Conservation (phyloP, 2,329 filamentous ascomycete species). For the Fusarium sp. region DNA sequence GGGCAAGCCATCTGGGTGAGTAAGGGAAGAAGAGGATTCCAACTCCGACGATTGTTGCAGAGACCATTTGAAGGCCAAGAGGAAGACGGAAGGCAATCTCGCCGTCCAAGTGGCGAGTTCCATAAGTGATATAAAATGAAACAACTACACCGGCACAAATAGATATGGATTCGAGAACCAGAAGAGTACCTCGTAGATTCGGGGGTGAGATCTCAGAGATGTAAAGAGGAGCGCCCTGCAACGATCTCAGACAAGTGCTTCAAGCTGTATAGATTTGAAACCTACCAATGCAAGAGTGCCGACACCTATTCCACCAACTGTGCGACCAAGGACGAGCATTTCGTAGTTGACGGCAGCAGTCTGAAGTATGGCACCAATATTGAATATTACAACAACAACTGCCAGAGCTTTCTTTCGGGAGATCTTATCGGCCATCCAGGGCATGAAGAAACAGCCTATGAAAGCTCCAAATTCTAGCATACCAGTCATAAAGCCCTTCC, state of each 20-base stretch:
- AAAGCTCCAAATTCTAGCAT: constrained; percentile 63
- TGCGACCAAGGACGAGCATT: constrained; percentile 35
- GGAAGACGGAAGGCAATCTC: constrained; percentile 45
- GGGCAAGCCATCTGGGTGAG: constrained; percentile 73
- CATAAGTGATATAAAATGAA: constrained; percentile 64
- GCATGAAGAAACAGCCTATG: constrained; percentile 47
- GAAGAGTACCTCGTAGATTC: constrained; percentile 55
- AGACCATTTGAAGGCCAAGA: constrained; percentile 59
- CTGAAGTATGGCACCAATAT: constrained; percentile 37
- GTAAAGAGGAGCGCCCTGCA: constrained; percentile 51
- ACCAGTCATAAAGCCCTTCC: constrained; percentile 48
- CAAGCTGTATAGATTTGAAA: constrained; percentile 23
- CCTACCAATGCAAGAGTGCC: constrained; percentile 53
- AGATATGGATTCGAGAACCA: constrained; percentile 57
- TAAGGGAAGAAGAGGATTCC: neutral
- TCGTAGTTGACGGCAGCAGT: constrained; percentile 30
- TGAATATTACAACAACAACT: constrained; percentile 37
- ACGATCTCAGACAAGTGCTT: neutral
- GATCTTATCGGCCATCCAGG: constrained; percentile 37
- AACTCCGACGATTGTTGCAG: constrained; percentile 44
- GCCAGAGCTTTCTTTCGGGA: constrained; percentile 39
- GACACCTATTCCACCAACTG: constrained; percentile 54
- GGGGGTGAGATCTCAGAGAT: constrained; percentile 61
- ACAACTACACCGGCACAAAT: constrained; percentile 53
- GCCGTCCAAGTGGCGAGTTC: constrained; percentile 46